Evolutionary conservation across 2,329 filamentous ascomycete species (phyloP), one percentile per base, ranked within the genome.

Genomic region (Microdochium nivale): DNA sequence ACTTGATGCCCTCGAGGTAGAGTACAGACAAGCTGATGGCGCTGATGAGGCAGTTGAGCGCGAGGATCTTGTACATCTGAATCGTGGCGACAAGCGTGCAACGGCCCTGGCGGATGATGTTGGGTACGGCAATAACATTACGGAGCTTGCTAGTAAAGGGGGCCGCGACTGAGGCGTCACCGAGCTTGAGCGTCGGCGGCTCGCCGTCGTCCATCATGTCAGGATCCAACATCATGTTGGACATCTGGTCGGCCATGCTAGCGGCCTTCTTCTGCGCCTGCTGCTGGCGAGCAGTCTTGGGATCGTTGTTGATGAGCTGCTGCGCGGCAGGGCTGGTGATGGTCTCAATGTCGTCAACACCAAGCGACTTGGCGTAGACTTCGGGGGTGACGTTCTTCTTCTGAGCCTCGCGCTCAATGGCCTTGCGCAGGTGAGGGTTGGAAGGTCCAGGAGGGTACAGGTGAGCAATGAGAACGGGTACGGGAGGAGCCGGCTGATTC

Each of bases 1-100:
- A 99, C 75, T 99, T 99, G 78, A 99, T 99, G 56, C 94, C 94
- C 63, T 97, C 92, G 1, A 99, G 81, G 65, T 99, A 99, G 53
- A 99, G 78, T 19, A 99, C 94, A 68, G 88, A 95, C 65, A 99
- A 73, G 69, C 90, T 96, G 81, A 99, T 99, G 35, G 94, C 94
- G 60, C 89, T 96, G 67, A 99, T 99, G 60, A 99, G 77, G 67
- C 94, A 99, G 77, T 99, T 99, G 54, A 99, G 76, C 8, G 94
- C 94, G 49, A 99, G 81, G 62, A 99, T 99, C 80, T 96, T 99
- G 83, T 99, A 99, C 92, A 99, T 99, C 76, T 99, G 94, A 58
- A 99, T 97, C 0, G 94, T 99, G 30, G 94, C 94, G 51, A 99
- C 94, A 21, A 99, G 83, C 8, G 94, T 99, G 75, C 94, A 99